Percentiles rank a stretch among this genome's conserved stretches.
Evolutionary conservation across 768 basidiomycete species (phyloP).

Genomic region (Auricularia cornea): DNA sequence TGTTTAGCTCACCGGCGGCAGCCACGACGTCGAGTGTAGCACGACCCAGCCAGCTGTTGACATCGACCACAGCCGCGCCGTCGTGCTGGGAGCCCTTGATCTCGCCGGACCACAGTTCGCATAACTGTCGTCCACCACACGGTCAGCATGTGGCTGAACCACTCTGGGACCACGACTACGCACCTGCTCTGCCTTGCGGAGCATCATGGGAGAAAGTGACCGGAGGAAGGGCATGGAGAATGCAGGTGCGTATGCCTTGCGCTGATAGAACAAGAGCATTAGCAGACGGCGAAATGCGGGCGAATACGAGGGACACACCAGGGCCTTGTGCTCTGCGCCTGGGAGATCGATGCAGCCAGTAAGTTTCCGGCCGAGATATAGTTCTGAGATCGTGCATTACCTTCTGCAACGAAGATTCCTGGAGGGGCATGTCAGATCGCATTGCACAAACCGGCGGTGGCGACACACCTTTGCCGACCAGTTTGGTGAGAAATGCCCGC

Average conservation of each 20-base stretch:
- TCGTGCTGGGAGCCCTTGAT: neutral
- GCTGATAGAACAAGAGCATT: slow-evolving; percentile 17
- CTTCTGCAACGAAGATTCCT: slow-evolving; percentile 71
- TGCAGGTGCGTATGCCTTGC: slow-evolving; percentile 43
- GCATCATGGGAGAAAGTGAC: slow-evolving; percentile 19
- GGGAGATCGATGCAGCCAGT: neutral
- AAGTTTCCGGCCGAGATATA: neutral
- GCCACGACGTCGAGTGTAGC: slow-evolving; percentile 90
- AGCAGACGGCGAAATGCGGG: neutral
- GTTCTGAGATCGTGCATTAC: slow-evolving; percentile 24
- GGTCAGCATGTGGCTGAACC: neutral
- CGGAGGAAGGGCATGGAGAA: slow-evolving; percentile 13
- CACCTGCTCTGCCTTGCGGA: slow-evolving; percentile 21
- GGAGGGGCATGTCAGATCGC: neutral
- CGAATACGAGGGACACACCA: neutral
- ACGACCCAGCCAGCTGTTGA: slow-evolving; percentile 73
- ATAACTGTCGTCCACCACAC: slow-evolving; percentile 16
- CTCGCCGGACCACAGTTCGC: slow-evolving; percentile 12
- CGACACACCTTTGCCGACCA: slow-evolving; percentile 59
- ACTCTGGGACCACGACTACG: slow-evolving; percentile 5
- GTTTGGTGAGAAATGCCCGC: slow-evolving; percentile 58
- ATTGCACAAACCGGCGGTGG: slow-evolving; percentile 1
- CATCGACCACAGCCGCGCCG: slow-evolving; percentile 43
- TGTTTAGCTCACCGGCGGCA: slow-evolving; percentile 51
- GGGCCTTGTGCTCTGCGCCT: slow-evolving; percentile 1